Evolutionary conservation across 225 moss, liverwort and hornwort genomes (phyloP), one percentile per base, ranked within the genome.

Genomic region (Anthoceros angustus): DNA sequence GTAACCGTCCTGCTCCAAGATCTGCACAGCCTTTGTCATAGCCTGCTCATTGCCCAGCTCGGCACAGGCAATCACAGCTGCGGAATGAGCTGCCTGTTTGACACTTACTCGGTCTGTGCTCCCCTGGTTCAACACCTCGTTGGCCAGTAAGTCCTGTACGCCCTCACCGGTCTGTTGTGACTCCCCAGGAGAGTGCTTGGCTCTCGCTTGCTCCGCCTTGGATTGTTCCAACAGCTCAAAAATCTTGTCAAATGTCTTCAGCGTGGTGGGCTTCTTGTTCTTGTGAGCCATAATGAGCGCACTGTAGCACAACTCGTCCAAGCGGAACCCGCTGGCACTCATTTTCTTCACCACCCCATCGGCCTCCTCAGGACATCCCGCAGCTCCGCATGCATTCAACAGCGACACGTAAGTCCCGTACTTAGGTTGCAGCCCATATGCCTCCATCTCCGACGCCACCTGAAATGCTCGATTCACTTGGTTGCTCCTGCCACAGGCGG

Each of bases 401-500:
- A 92, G 84, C 26, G 86, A 80, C 55, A 92, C 71, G 72, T 84
- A 88, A 6, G 92, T 92, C 60, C 86, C 84, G 72, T 86, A 78
- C 63, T 73, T 88, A 42, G 81, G 84, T 78, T 85, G 86, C n/a
- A 83, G 67, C 64, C 88, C 92, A 64, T 65, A 72, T 9, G 80
- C 68, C 64, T 88, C 84, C 86, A 92, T 88, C 75, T 88, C 92
- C 69, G 80, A 84, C 68, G 83, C 88, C 64, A 92, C 88, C 92
- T 76, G 82, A 70, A 92, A 86, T 55, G 88, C 88, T 42, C 84
- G 86, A 63, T 83, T 81, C 67, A 82, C 62, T 68, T 88, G 84
- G 43, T 75, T 68, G 70, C 79, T 77, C 63, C 69, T 77, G 39
- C 88, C 92, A 74, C 92, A 92, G 50, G 88, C 72, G 16, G 84